A percentile compares a stretch with the other conserved stretches of the same genome.
These are phyloP conservation scores for Paraphaeosphaeria minitans DNA, from an alignment of 2,329 filamentous ascomycete species.

Conservation along the genomic window DNA sequence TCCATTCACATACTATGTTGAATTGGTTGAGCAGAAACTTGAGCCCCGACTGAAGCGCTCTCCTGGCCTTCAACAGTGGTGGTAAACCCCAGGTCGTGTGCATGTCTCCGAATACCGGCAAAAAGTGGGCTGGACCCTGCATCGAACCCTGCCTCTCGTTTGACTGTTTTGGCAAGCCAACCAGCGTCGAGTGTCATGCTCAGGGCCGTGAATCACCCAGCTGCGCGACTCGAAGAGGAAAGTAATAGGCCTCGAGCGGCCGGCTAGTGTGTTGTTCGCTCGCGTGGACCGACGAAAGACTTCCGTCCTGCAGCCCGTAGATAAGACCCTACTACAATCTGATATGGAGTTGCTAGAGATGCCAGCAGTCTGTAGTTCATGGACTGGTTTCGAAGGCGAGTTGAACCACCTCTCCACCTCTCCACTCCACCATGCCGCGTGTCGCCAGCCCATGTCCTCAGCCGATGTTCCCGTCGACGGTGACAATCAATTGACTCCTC, in stretches of 20 bases:
- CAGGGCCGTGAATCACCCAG: constrained; percentile 3
- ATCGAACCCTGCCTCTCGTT: constrained; percentile 17
- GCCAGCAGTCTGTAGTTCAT: background rate
- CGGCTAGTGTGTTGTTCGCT: background rate
- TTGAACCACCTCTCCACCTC: background rate
- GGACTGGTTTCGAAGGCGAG: background rate
- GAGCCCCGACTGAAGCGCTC: constrained; percentile 9
- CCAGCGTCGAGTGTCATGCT: background rate
- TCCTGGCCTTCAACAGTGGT: constrained; percentile 5
- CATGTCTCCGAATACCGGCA: constrained; percentile 19
- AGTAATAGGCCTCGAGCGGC: constrained; percentile 5
- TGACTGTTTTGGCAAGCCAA: background rate
- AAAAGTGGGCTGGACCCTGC: constrained; percentile 15
- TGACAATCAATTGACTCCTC: background rate
- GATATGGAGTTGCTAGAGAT: background rate
- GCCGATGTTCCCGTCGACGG: background rate
- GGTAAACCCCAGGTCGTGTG: constrained; percentile 7
- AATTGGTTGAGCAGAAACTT: background rate
- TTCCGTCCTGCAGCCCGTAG: constrained; percentile 1
- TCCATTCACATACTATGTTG: background rate
- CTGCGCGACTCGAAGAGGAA: constrained; percentile 4
- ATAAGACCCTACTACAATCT: background rate
- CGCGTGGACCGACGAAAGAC: background rate
- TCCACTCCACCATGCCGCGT: background rate
- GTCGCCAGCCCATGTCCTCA: background rate